These are phyloP conservation scores for Golubevia sp. DNA, from an alignment of 1,284 basidiomycete species.

Conservation along the genomic window DNA sequence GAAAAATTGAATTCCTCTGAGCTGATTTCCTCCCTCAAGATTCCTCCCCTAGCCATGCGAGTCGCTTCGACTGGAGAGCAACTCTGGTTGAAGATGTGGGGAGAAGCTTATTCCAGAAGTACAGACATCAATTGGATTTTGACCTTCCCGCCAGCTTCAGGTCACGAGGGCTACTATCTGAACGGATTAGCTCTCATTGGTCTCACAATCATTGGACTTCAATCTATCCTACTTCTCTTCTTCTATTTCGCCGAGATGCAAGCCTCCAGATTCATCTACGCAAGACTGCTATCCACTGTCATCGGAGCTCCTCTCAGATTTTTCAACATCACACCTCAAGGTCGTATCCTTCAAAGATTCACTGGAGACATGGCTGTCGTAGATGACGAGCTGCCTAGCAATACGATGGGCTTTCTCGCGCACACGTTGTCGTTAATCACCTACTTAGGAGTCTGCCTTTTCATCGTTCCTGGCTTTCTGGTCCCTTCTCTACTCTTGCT, in stretches of 20 bases:
- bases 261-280: constrained; percentile 37
- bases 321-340: constrained; percentile 51
- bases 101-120: constrained; percentile 23
- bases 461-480: constrained; percentile 47
- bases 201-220: constrained; percentile 23
- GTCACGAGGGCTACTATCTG: constrained; percentile 21
- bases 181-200: constrained; percentile 24
- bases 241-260: constrained; percentile 25
- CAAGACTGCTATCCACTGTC: constrained; percentile 35
- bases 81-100: constrained; percentile 47
- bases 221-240: constrained; percentile 18
- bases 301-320: constrained; percentile 43
- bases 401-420: constrained; percentile 28
- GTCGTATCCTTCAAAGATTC: constrained; percentile 52
- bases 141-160: constrained; percentile 14
- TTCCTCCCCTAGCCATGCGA: constrained; percentile 13
- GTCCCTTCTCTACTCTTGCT: constrained; percentile 27
- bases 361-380: constrained; percentile 47
- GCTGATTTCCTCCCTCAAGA: neutral
- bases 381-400: constrained; percentile 44
- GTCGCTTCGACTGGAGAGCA: constrained; percentile 28
- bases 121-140: neutral
- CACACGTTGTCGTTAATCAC: constrained; percentile 30
- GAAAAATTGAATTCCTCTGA: too few relatives aligned
- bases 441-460: constrained; percentile 33